Evolutionary conservation across 2,329 filamentous ascomycete species (phyloP).

Genomic region (Penicillium sclerotigenum): DNA sequence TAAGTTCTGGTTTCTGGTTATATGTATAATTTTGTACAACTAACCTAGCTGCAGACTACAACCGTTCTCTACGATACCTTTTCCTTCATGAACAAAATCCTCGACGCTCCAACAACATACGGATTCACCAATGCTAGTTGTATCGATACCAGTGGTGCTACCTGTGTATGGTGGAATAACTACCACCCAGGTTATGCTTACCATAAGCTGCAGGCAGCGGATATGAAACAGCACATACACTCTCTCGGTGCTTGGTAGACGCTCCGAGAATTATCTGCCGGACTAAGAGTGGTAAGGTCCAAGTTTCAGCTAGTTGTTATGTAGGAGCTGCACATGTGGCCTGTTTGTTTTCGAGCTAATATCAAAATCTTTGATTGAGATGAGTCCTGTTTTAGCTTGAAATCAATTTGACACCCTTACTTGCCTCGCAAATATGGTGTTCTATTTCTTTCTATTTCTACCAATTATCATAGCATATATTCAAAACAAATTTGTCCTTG

Average conservation of each 20-base stretch:
- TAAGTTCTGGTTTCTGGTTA: not conserved
- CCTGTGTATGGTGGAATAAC: conserved; percentile 35
- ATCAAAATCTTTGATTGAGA: not conserved
- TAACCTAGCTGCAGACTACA: conserved; percentile 16
- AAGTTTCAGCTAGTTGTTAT: not conserved
- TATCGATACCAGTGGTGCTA: conserved; percentile 27
- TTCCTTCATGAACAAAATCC: conserved; percentile 30
- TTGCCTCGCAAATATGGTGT: not conserved
- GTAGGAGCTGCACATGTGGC: not conserved
- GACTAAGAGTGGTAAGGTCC: not conserved
- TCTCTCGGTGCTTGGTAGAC: conserved; percentile 27
- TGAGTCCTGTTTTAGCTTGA: conserved; percentile 7
- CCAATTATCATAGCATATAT: not conserved
- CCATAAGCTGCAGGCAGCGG: conserved; percentile 28
- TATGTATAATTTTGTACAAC: not conserved
- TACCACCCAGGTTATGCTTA: conserved; percentile 33
- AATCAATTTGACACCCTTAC: not conserved
- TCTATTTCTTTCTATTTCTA: not conserved
- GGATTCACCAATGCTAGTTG: conserved; percentile 30
- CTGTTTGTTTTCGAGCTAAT: not conserved
- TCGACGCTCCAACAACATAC: conserved; percentile 27
- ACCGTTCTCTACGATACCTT: conserved; percentile 30
- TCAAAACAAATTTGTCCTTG: not conserved
- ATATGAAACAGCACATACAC: conserved; percentile 28
- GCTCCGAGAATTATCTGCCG: not conserved